Conservation (phyloP, 495 filamentous ascomycete species). For the Daldinia concentrica region DNA sequence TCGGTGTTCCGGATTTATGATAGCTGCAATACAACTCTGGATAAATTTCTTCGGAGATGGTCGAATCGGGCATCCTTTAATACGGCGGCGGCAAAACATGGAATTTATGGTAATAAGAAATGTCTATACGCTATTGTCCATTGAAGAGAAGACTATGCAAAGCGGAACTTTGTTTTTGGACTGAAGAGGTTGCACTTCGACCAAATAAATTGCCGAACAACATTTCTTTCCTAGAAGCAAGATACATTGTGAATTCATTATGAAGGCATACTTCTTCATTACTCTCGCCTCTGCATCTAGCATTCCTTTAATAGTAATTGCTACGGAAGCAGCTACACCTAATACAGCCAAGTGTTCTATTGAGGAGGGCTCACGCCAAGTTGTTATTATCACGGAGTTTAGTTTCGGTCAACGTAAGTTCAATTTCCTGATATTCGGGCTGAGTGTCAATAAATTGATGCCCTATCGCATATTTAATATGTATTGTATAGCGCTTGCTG, state of each 20-base stretch:
- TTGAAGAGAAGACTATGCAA: background rate
- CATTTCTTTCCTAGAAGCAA: background rate
- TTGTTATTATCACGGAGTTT: background rate
- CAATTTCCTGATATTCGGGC: background rate
- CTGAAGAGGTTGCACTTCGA: background rate
- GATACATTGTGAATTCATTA: background rate
- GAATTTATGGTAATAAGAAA: background rate
- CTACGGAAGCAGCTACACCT: background rate
- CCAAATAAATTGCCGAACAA: background rate
- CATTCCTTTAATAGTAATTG: background rate
- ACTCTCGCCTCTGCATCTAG: background rate
- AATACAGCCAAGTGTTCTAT: background rate
- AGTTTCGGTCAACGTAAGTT: background rate
- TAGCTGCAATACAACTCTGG: slow-evolving; percentile 4
- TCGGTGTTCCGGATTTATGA: background rate
- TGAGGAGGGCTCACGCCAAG: background rate
- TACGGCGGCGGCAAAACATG: background rate
- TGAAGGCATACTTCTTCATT: background rate
- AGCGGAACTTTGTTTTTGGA: background rate
- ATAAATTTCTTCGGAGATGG: background rate
- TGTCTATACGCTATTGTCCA: background rate
- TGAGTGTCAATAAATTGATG: background rate
- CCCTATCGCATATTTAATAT: background rate
- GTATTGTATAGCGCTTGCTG: background rate
- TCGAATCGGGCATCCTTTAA: background rate